Evolutionary conservation across 257 asterid species (phyloP).

Genomic region (Plantago elongata): DNA sequence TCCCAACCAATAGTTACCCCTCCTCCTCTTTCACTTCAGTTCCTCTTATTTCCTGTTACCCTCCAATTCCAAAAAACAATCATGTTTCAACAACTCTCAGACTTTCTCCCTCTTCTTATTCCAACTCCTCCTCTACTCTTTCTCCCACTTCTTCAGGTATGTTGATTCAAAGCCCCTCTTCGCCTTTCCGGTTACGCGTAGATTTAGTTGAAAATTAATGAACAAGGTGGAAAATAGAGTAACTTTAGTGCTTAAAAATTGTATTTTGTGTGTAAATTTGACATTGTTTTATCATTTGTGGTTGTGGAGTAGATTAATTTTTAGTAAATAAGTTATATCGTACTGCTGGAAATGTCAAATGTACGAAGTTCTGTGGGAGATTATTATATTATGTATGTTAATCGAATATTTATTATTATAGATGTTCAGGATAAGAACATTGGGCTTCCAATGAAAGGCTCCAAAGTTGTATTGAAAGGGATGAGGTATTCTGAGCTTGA

Average conservation of each 20-base stretch:
- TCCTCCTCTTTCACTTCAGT: constrained; percentile 11
- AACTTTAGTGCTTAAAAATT: no score
- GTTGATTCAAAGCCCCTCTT: background rate
- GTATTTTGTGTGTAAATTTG: no score
- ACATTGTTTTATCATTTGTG: no score
- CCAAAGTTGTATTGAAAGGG: constrained; percentile 76
- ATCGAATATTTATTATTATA: constrained; percentile 4
- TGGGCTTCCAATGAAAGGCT: constrained; percentile 27
- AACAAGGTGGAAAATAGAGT: no score
- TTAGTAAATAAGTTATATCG: no score
- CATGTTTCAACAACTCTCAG: constrained; percentile 12
- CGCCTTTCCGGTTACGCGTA: no score
- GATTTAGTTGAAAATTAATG: no score
- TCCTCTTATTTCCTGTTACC: constrained; percentile 7
- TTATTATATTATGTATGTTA: background rate
- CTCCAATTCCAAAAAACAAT: background rate
- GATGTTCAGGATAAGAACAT: constrained; percentile 28
- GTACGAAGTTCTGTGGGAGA: background rate
- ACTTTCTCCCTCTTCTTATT: constrained; percentile 25
- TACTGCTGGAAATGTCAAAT: constrained; percentile 10
- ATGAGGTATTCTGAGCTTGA: constrained; percentile 75
- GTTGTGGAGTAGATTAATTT: no score
- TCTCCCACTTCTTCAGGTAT: constrained; percentile 15
- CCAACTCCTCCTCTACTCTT: constrained; percentile 21
- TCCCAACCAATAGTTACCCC: background rate